Evolutionary conservation across 768 basidiomycete genomes (phyloP), one percentile per base, ranked within the genome.

Genomic region (Trametes villosa): DNA sequence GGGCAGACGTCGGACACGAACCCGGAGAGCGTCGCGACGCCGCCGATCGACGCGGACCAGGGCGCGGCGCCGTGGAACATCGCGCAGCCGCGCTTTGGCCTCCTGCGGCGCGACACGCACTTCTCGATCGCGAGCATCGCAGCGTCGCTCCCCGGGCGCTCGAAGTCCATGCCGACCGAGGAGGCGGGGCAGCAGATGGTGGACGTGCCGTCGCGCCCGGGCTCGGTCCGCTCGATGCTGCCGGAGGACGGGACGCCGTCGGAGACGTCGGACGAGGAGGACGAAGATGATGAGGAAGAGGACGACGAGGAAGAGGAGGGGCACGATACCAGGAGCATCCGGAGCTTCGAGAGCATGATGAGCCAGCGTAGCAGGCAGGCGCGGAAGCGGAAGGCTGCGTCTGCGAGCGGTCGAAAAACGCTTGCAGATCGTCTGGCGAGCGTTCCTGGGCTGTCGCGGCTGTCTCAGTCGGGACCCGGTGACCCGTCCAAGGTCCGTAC

Each of bases 301-400:
- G 78, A 77, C 6, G 79, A 77, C 6, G 75, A 72, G 24, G 78
- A 69, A 45, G 69, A 77, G 59, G 65, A 75, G 50, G 71, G 65
- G 46, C 74, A 79, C 57, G 92, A 93, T 72, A 67, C 85, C 42
- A 79, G 88, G 74, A 94, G 92, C 66, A 90, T 95, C 53, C 77
- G 85, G 65, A 95, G 93, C 71, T 94, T 96, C 68, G 89, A 88
- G 77, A 94, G 84, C 65, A 94, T 93, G 92, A 77, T 93, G 80
- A 86, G 80, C 65, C 77, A 78, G 36, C 75, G 78, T 62, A 75
- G 72, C 59, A 65, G 70, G 59, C 67, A 70, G 42, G 68, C 67
- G 27, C 72, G 64, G 52, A 71, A 54, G 59, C 66, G 65, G 33
- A 69, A 65, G 64, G 63, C 62, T 29, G 64, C 59, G 45, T 58